phyloP scores from a whole-genome alignment of 805 yeast genomes.

The Saturnispora kantuleensis region DNA sequence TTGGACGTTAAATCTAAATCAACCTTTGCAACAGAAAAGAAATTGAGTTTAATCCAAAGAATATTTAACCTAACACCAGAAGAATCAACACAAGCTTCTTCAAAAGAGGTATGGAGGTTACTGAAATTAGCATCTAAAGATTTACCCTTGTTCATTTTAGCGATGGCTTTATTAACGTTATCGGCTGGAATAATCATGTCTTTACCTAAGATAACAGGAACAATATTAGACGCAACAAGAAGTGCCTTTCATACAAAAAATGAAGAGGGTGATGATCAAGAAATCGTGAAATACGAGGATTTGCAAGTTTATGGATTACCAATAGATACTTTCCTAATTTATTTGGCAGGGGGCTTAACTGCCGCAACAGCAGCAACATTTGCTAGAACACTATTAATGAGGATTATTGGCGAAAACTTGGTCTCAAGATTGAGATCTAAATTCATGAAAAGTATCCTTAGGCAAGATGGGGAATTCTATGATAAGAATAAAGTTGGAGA shows the following conservation, averaged over 20 bases:
- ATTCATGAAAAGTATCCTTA: conserved; percentile 64
- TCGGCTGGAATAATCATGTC: conserved; percentile 44
- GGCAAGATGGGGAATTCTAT: conserved; percentile 83
- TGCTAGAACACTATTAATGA: conserved; percentile 64
- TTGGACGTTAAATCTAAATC: not conserved
- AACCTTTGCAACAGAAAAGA: not conserved
- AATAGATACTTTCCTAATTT: conserved; percentile 48
- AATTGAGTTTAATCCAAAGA: conserved; percentile 10
- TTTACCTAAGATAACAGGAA: conserved; percentile 47
- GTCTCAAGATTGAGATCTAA: conserved; percentile 77
- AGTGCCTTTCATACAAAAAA: not conserved
- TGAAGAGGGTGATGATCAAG: conserved; percentile 1
- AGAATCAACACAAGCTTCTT: conserved; percentile 26
- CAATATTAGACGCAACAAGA: conserved; percentile 41
- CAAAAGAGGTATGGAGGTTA: conserved; percentile 31
- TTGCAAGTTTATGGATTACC: conserved; percentile 46
- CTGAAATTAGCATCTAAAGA: conserved; percentile 36
- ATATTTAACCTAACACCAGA: conserved; percentile 24
- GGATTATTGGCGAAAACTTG: conserved; percentile 76
- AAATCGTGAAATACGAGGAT: conserved; percentile 19
- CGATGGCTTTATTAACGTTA: conserved; percentile 34
- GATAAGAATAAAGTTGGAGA: conserved; percentile 92
- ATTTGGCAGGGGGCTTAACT: conserved; percentile 51
- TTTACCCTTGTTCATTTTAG: conserved; percentile 32
- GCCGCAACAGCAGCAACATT: conserved; percentile 74